Evolutionary conservation across 495 filamentous ascomycete genomes (phyloP).

Genomic region (Penicillium chermesinum): DNA sequence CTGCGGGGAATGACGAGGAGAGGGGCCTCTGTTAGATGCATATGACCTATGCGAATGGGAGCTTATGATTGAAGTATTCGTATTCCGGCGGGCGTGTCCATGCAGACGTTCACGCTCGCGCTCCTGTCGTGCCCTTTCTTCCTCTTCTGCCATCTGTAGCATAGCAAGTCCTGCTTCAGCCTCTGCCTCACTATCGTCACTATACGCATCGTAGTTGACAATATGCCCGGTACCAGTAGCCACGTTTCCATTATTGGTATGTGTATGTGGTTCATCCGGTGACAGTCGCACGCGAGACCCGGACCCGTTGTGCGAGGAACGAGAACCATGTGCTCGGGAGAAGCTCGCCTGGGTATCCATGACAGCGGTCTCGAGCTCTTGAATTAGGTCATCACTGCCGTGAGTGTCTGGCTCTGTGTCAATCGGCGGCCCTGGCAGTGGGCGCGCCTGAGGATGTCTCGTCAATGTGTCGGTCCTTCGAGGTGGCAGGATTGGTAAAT

Average conservation of each 20-base stretch:
- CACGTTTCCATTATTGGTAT: conserved; percentile 45
- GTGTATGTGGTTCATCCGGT: conserved; percentile 42
- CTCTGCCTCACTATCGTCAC: conserved; percentile 84
- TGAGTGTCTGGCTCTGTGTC: conserved; percentile 34
- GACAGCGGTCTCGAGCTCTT: conserved; percentile 45
- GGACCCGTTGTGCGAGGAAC: conserved; percentile 18
- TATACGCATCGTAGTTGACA: conserved; percentile 51
- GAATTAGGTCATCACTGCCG: conserved; percentile 41
- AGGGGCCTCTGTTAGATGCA: conserved; percentile 14
- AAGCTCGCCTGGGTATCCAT: conserved; percentile 29
- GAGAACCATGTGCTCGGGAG: conserved; percentile 22
- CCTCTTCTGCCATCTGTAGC: conserved; percentile 78
- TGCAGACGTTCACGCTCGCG: conserved; percentile 19
- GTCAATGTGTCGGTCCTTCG: conserved; percentile 50
- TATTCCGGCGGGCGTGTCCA: conserved; percentile 53
- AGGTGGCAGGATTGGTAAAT: conserved; percentile 40
- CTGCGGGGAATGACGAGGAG: conserved; percentile 10
- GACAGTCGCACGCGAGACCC: conserved; percentile 23
- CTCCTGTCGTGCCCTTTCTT: conserved; percentile 55
- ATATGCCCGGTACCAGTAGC: conserved; percentile 40
- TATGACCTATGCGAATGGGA: conserved; percentile 27
- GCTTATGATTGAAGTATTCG: conserved; percentile 36
- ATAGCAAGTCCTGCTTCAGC: conserved; percentile 80
- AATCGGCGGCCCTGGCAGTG: conserved; percentile 54
- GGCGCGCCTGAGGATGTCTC: conserved; percentile 55